Evolutionary conservation across 768 basidiomycete genomes (phyloP).

Genomic region (Suillus clintonianus): DNA sequence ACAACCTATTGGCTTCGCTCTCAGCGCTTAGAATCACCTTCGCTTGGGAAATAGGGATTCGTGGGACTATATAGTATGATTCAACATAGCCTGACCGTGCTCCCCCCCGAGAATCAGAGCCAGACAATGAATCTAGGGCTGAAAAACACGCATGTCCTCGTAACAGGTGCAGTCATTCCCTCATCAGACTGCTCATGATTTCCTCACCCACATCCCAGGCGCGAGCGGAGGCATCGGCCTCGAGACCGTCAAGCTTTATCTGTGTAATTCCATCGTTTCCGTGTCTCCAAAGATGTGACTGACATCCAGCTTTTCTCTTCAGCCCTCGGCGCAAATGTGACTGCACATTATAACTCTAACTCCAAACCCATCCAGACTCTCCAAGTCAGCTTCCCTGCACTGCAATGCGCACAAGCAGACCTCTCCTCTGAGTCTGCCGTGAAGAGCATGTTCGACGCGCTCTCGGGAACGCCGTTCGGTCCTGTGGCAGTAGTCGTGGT

Average conservation of each 20-base stretch:
- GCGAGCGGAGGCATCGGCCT: constrained; percentile 79
- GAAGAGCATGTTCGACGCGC: constrained; percentile 44
- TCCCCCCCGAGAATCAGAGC: neutral
- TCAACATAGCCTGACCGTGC: neutral
- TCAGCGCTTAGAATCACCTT: neutral
- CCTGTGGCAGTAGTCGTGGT: constrained; percentile 61
- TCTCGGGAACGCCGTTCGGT: constrained; percentile 40
- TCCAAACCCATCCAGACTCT: constrained; percentile 43
- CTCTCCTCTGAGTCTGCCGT: constrained; percentile 60
- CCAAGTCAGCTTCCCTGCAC: constrained; percentile 32
- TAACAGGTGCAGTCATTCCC: constrained; percentile 52
- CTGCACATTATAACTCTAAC: constrained; percentile 70
- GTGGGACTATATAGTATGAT: neutral
- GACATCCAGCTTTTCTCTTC: constrained; percentile 6
- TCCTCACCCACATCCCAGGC: constrained; percentile 39
- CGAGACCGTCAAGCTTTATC: constrained; percentile 57
- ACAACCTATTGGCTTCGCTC: neutral
- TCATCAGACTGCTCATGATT: neutral
- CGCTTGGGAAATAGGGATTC: neutral
- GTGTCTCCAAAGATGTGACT: neutral
- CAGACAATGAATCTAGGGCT: constrained; percentile 59
- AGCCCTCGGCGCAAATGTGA: constrained; percentile 74
- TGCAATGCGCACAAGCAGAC: constrained; percentile 52
- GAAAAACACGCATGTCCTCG: constrained; percentile 62
- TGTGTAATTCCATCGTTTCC: constrained; percentile 41